Evolutionary conservation across 352 stramenopile species (phyloP), one percentile per base, ranked within the genome.

Genomic region (Blastocystis sp.): DNA sequence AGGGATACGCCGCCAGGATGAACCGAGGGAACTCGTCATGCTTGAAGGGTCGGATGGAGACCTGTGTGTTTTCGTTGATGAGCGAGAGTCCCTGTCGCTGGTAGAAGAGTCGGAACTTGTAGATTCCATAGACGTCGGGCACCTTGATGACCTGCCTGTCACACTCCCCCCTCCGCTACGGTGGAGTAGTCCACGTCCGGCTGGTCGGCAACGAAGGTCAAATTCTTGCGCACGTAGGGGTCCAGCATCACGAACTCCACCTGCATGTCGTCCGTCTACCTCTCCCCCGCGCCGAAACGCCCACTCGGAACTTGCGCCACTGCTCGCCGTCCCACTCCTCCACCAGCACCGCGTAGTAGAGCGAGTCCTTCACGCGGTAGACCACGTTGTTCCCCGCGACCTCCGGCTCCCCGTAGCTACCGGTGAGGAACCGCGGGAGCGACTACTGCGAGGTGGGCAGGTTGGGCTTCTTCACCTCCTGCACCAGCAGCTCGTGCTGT

Each of bases 21-120:
- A 96, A 97, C 73, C 93, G 91, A 88, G 96, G 92, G 89, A 96
- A 96, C 89, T 97, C 93, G 89, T 96, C 93, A 89, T 97, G 93
- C 89, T 95, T 96, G 90, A 93, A 97, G 54, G 93, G 93, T 14
- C 93, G 92, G 42, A 97, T 89, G 34, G 90, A 94, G 42, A 97
- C 93, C 87, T 97, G 92, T 84, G 89, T 94, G 51, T 91, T 93
- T 77, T 91, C 91, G 87, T 93, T 90, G 44, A 96, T 88, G 63
- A 92, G 92, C 36, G 92, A 93, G 79, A 94, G 89, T 3, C 92
- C 93, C 18, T 92, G 86, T 61, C 93, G 91, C 63, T 92, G 91
- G 87, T 97, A 96, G 86, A 96, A 88, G 38, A 96, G 90, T 77
- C 91, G 91, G 87, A 96, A 96, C 49, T 95, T 92, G 87, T 96